Base-by-base conservation (phyloP, 164 flowering plant species). In the Tetrastigma voinierianum region DNA sequence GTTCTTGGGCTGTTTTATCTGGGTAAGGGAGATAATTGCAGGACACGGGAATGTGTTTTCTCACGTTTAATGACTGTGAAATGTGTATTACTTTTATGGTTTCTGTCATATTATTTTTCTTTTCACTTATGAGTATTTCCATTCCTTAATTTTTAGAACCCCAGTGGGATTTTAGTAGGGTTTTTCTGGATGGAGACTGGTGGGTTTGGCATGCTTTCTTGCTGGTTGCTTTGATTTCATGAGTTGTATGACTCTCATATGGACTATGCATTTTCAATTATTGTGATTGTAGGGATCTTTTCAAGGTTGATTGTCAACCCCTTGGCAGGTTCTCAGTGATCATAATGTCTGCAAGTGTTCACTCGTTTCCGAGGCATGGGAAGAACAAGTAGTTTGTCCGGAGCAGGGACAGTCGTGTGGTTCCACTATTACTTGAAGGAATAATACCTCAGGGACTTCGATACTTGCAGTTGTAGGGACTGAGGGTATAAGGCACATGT, bases 401-500 rank as follows among this genome's bases (percentile, higher is more conserved):
- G 78, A 74, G 43, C 72, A 76, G 14, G 81, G 78, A 76, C 1
- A 67, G n/a, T n/a, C n/a, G 24, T 1, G 2, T 56, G 71, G 16
- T 70, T 77, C 46, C 78, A 77, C 54, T 77, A 47, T 61, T 74
- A 64, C 64, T 46, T 77, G 72, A 77, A 74, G 69, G n/a, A n/a
- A n/a, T n/a, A 73, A 70, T 48, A 32, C 17, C 2, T 60, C 57
- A 0, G 78, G 76, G 58, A 17, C 68, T 11, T 56, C 32, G 2
- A 65, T 68, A 10, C 75, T 71, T 65, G 81, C 78, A 19, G 76
- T 78, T 32, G 49, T 74, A 19, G 81, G 81, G 21, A 71, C 76
- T 32, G 72, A 73, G 59, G 74, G 78, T 23, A 56, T 75, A 19
- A 78, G 81, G 74, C 81, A 78, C 62, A 74, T 78, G 78, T 43